These are phyloP conservation scores for Solanum bukasovii DNA, from an alignment of 257 asterid genomes.

Conservation along the genomic window DNA sequence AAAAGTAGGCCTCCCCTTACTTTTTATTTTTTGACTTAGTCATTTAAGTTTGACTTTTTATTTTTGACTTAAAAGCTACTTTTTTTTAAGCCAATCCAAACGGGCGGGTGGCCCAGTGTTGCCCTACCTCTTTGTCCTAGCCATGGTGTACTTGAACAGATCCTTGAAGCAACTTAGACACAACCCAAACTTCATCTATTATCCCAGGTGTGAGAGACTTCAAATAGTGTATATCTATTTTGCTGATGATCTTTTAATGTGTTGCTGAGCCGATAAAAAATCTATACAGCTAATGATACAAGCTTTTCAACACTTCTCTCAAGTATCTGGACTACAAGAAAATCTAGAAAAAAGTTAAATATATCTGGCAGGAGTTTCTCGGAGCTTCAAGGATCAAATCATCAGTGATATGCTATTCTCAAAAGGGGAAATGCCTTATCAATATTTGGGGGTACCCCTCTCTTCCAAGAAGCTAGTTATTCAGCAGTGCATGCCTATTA, in stretches of 20 bases:
- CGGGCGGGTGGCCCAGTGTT: background rate
- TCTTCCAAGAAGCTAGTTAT: background rate
- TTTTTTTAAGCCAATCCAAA: too few species aligned
- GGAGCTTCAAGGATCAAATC: background rate
- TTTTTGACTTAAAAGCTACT: too few species aligned
- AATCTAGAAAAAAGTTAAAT: background rate
- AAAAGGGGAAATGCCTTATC: background rate
- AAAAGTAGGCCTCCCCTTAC: too few species aligned
- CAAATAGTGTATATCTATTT: background rate
- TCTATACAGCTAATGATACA: background rate
- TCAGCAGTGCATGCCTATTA: background rate
- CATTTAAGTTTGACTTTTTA: too few species aligned
- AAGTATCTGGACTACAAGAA: background rate
- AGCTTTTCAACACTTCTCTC: background rate
- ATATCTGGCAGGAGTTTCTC: background rate
- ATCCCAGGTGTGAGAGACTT: background rate
- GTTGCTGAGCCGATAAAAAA: background rate
- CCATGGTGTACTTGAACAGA: background rate
- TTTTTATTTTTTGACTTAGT: too few species aligned
- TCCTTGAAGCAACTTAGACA: background rate
- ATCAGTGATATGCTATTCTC: background rate
- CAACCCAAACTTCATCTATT: background rate
- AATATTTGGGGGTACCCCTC: background rate
- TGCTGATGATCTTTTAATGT: background rate
- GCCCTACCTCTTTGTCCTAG: background rate